phyloP scores from a whole-genome alignment of 768 basidiomycete genomes.

The Lentinula edodes region DNA sequence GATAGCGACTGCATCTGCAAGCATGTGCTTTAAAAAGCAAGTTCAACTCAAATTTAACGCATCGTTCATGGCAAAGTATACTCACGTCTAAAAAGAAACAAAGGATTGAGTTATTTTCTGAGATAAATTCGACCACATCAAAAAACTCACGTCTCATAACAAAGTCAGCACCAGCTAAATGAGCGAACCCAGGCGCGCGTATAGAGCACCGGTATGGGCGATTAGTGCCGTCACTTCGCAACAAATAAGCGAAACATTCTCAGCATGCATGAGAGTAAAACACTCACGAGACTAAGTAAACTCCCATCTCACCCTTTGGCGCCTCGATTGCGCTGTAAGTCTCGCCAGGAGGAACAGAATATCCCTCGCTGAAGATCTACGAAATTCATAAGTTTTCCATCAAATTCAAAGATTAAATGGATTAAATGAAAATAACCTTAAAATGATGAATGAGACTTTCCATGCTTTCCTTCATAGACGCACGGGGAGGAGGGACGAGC shows the following conservation, averaged over 20 bases:
- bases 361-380: slow-evolving; percentile 93
- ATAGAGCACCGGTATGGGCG: slow-evolving; percentile 97
- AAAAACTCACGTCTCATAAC: slow-evolving; percentile 85
- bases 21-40: slow-evolving; percentile 58
- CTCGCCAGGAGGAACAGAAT: slow-evolving; percentile 92
- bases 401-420: neutral
- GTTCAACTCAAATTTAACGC: slow-evolving; percentile 8
- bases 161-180: slow-evolving; percentile 93
- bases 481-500: slow-evolving; percentile 91
- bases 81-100: slow-evolving; percentile 34
- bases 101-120: slow-evolving; percentile 1
- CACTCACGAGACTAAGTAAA: slow-evolving; percentile 94
- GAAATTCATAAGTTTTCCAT: neutral
- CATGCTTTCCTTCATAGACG: slow-evolving; percentile 99
- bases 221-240: slow-evolving; percentile 80
- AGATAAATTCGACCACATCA: slow-evolving; percentile 4
- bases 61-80: neutral
- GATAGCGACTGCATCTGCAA: slow-evolving; percentile 93
- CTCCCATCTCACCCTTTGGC: slow-evolving; percentile 98
- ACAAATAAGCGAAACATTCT: neutral
- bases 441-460: slow-evolving; percentile 98
- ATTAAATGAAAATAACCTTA: slow-evolving; percentile 48
- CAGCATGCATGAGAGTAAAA: slow-evolving; percentile 12
- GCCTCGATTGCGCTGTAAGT: slow-evolving; percentile 98
- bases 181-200: slow-evolving; percentile 93